A percentile compares a stretch with the other conserved stretches of the same genome.
phyloP scores from a whole-genome alignment of 129 eudicot species.

The Silybum marianum region DNA sequence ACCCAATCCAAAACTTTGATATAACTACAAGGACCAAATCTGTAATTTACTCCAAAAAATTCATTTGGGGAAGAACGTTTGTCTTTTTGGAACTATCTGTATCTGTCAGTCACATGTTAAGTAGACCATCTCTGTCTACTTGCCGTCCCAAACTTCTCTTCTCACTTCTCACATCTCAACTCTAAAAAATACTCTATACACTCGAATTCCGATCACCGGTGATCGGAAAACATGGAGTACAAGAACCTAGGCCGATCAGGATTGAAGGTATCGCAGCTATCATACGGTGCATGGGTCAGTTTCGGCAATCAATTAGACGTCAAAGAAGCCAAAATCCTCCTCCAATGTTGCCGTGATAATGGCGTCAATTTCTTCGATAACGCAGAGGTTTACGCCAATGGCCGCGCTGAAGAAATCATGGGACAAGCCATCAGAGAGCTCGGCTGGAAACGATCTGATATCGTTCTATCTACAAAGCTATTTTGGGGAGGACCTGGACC shows the following conservation, averaged over 20 bases:
- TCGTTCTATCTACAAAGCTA: slow-evolving; percentile 90
- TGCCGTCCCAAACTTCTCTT: neutral
- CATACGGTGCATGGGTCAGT: slow-evolving; percentile 92
- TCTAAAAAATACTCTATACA: too few species aligned
- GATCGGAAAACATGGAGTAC: slow-evolving; percentile 63
- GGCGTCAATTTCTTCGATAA: slow-evolving; percentile 98
- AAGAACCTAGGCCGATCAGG: slow-evolving; percentile 85
- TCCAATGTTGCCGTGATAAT: slow-evolving; percentile 83
- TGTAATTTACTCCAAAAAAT: too few species aligned
- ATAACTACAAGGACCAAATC: too few species aligned
- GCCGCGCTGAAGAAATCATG: slow-evolving; percentile 94
- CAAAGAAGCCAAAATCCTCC: slow-evolving; percentile 80
- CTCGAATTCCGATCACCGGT: slow-evolving; percentile 9
- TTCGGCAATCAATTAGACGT: slow-evolving; percentile 96
- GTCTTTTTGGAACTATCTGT: neutral
- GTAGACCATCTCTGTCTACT: neutral
- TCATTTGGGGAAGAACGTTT: too few species aligned
- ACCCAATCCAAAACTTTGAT: too few species aligned
- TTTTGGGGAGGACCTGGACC: slow-evolving; percentile 99
- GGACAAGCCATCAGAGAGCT: slow-evolving; percentile 92
- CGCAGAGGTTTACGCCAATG: slow-evolving; percentile 97
- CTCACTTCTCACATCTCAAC: neutral
- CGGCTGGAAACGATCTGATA: slow-evolving; percentile 88
- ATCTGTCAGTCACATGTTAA: neutral
- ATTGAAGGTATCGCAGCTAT: slow-evolving; percentile 77